Percentiles rank a stretch among this genome's conserved stretches.
Evolutionary conservation across 116 monocot genomes (phyloP).

Genomic region (Phalaenopsis hybrid): DNA sequence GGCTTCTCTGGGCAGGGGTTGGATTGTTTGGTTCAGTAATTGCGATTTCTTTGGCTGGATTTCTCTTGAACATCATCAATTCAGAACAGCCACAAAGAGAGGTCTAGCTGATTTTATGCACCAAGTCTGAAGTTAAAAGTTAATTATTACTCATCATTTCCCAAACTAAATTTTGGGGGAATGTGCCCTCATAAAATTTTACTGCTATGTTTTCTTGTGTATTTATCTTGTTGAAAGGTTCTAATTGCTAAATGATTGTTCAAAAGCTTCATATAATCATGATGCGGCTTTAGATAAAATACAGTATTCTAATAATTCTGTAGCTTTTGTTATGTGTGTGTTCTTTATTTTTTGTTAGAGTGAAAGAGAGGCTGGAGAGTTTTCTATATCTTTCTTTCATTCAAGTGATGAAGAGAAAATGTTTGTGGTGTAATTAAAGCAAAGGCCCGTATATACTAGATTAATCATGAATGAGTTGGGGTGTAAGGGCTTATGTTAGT

Average conservation of each 20-base stretch:
- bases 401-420: background rate
- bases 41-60: constrained; percentile 58
- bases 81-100: constrained; percentile 80
- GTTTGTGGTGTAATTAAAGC: background rate
- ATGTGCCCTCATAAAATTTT: no score
- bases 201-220: background rate
- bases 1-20: constrained; percentile 85
- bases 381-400: background rate
- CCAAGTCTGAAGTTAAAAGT: background rate
- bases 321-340: background rate
- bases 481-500: background rate
- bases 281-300: background rate
- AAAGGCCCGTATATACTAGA: background rate
- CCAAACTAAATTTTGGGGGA: background rate
- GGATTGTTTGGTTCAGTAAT: constrained; percentile 59
- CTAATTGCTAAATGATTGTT: background rate
- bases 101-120: constrained; percentile 19
- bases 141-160: background rate
- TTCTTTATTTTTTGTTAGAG: background rate
- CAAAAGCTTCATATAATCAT: background rate
- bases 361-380: background rate
- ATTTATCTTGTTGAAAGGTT: background rate
- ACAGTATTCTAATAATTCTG: background rate
- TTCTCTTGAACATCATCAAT: constrained; percentile 33
- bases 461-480: background rate